A percentile compares a stretch with the other conserved stretches of the same genome.
These are phyloP conservation scores for Infundibulicybe gibba DNA, from an alignment of 768 basidiomycete genomes.

Conservation along the genomic window DNA sequence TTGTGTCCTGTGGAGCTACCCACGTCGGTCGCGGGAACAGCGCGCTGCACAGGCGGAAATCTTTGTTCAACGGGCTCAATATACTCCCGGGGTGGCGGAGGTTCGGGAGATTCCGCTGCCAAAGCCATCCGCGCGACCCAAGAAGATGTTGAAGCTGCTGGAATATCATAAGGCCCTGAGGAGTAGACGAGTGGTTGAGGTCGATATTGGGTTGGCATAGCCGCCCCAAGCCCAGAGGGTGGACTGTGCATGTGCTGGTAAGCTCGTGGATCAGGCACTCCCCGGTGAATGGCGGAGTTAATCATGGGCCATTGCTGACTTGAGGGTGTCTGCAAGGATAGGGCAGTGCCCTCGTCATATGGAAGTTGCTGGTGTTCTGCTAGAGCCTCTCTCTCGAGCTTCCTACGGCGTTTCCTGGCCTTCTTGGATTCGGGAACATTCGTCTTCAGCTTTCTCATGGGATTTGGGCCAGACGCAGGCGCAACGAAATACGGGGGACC, in stretches of 20 bases:
- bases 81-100: too few relatives aligned
- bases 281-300: too few relatives aligned
- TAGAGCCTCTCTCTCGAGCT: slow-evolving; percentile 26
- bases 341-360: too few relatives aligned
- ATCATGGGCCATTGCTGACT: too few relatives aligned
- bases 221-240: slow-evolving; percentile 8
- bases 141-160: slow-evolving; percentile 12
- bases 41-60: not conserved
- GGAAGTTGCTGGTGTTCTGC: slow-evolving; percentile 14
- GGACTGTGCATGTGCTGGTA: too few relatives aligned
- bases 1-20: not conserved
- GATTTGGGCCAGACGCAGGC: slow-evolving; percentile 6
- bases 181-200: slow-evolving; percentile 3
- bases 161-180: slow-evolving; percentile 4
- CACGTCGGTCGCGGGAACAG: not conserved
- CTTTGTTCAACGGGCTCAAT: too few relatives aligned
- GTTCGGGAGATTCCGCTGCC: slow-evolving; percentile 20
- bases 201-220: slow-evolving; percentile 5
- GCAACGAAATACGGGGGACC: not conserved
- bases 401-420: slow-evolving; percentile 35
- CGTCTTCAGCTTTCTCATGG: slow-evolving; percentile 2
- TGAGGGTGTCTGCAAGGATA: too few relatives aligned
- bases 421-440: slow-evolving; percentile 22
- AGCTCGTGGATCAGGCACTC: too few relatives aligned
- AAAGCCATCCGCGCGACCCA: slow-evolving; percentile 43